phyloP scores from a whole-genome alignment of 345 rosid species.

The Reutealis trisperma region DNA sequence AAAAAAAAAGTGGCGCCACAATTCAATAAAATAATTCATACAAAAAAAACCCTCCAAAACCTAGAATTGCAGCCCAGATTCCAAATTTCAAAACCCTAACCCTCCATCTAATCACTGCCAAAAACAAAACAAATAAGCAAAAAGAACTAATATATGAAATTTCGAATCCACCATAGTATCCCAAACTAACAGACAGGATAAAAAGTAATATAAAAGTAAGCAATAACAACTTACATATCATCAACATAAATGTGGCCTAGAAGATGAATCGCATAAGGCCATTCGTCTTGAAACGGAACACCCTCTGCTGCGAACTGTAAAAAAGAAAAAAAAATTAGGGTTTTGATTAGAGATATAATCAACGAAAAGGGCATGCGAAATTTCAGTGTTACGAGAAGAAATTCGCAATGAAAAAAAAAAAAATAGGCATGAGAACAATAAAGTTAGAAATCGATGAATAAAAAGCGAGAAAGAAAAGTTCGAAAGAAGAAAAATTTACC shows the following conservation, averaged over 20 bases:
- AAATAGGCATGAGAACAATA: neutral
- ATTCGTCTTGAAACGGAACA: constrained; percentile 67
- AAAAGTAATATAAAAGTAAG: neutral
- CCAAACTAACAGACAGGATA: neutral
- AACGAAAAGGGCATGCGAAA: neutral
- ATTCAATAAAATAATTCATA: neutral
- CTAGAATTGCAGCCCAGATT: neutral
- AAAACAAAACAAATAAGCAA: neutral
- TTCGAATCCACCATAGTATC: neutral
- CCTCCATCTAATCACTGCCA: neutral
- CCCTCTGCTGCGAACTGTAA: constrained; percentile 73
- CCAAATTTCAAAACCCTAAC: neutral
- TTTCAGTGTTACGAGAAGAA: neutral
- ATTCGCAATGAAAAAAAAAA: neutral
- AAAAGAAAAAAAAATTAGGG: neutral
- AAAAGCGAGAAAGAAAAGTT: neutral
- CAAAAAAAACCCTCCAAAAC: neutral
- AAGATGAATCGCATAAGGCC: constrained; percentile 88
- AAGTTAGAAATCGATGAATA: neutral
- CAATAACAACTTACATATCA: constrained; percentile 49
- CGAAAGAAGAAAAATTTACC: constrained; percentile 29
- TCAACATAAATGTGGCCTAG: constrained; percentile 63
- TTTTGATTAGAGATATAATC: neutral
- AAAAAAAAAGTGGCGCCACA: too few species aligned
- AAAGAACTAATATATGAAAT: neutral